Conservation (phyloP, 1,284 basidiomycete species). For the Boletellus deceptivus region DNA sequence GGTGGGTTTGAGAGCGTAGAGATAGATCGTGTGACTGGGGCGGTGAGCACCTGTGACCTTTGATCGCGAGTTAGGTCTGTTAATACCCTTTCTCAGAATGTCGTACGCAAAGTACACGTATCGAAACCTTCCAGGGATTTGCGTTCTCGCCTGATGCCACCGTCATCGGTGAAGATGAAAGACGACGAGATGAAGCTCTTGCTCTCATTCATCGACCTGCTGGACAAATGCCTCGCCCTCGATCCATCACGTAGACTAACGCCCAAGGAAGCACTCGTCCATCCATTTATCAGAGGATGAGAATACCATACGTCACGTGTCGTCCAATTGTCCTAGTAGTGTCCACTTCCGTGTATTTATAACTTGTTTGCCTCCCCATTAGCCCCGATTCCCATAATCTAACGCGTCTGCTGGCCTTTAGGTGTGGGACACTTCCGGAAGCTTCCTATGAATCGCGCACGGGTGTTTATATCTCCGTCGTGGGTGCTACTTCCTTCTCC, state of each 20-base stretch:
- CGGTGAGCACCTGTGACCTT: conserved; percentile 50
- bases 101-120: conserved; percentile 78
- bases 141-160: conserved; percentile 78
- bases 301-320: conserved; percentile 13
- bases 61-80: conserved; percentile 10
- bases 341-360: conserved; percentile 30
- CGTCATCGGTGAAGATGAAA: conserved; percentile 72
- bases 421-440: conserved; percentile 1
- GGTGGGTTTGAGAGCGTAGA: conserved; percentile 81
- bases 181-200: conserved; percentile 88
- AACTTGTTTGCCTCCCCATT: conserved; percentile 9
- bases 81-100: conserved; percentile 54
- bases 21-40: conserved; percentile 78
- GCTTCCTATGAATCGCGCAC: too few species aligned
- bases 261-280: conserved; percentile 83
- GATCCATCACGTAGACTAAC: conserved; percentile 86
- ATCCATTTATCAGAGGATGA: conserved; percentile 82
- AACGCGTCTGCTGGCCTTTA: conserved; percentile 12
- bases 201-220: conserved; percentile 83
- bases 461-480: too few species aligned
- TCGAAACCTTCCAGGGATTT: conserved; percentile 85
- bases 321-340: conserved; percentile 19
- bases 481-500: background rate
- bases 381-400: conserved; percentile 7
- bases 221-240: conserved; percentile 90